Conservation (phyloP, 2,329 filamentous ascomycete species). For the Penicillium thymicola region DNA sequence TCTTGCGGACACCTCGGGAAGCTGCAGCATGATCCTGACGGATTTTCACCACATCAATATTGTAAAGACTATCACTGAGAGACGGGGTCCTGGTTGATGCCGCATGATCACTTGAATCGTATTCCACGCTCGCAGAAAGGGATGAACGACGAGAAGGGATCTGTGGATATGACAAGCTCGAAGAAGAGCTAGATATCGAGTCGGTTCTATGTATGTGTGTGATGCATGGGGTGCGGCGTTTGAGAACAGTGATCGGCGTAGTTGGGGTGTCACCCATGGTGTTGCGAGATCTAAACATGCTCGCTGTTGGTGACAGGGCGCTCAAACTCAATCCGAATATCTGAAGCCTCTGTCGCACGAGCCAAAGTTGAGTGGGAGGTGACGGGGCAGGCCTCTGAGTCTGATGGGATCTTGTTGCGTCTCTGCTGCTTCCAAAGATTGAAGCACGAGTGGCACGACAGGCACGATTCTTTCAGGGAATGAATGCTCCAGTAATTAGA, state of each 20-base stretch:
- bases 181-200: constrained; percentile 4
- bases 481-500: constrained; percentile 35
- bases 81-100: constrained; percentile 27
- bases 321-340: constrained; percentile 26
- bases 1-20: not conserved
- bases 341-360: constrained; percentile 31
- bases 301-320: constrained; percentile 22
- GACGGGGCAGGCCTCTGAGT: constrained; percentile 30
- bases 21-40: constrained; percentile 3
- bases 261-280: constrained; percentile 33
- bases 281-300: constrained; percentile 20
- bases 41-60: constrained; percentile 24
- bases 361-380: constrained; percentile 13
- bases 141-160: constrained; percentile 32
- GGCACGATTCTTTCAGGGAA: constrained; percentile 14
- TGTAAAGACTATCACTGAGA: constrained; percentile 16
- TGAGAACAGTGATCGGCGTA: constrained; percentile 52
- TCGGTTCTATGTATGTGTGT: not conserved
- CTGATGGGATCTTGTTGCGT: constrained; percentile 30
- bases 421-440: constrained; percentile 24
- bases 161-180: constrained; percentile 16
- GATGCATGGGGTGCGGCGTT: constrained; percentile 23
- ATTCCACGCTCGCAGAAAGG: constrained; percentile 11
- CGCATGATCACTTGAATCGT: constrained; percentile 12
- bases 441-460: constrained; percentile 20